A percentile compares a stretch with the other conserved stretches of the same genome.
Conservation (phyloP, 371 early-diverging fungal genomes). For the Umbelopsis sp. region DNA sequence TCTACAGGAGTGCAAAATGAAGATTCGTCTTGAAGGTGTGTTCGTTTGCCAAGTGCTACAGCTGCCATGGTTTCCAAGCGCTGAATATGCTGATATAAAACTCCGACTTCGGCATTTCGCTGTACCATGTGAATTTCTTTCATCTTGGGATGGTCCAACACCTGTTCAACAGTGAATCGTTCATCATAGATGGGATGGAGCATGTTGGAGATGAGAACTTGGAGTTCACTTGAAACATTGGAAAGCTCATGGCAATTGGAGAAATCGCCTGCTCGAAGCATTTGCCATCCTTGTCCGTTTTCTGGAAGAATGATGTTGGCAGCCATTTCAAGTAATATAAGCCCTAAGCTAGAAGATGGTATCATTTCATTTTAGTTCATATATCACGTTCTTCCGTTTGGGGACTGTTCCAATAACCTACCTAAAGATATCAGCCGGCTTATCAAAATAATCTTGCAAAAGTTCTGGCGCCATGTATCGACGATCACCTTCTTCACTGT, state of each 20-base stretch:
- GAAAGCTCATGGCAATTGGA: conserved; percentile 45
- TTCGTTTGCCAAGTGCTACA: conserved; percentile 1
- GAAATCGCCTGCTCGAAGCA: conserved; percentile 77
- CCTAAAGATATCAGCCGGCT: conserved; percentile 92
- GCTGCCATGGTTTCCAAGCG: conserved; percentile 17
- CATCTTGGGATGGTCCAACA: conserved; percentile 22
- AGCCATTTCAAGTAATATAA: conserved; percentile 87
- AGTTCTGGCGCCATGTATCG: conserved; percentile 96
- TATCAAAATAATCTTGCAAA: conserved; percentile 73
- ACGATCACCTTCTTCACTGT: conserved; percentile 91
- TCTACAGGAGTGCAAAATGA: conserved; percentile 13
- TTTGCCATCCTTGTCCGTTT: conserved; percentile 86
- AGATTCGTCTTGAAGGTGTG: neutral
- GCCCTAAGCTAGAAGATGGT: conserved; percentile 71
- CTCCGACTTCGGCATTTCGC: conserved; percentile 16
- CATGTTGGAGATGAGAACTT: conserved; percentile 67
- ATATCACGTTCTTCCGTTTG: neutral
- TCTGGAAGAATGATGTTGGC: conserved; percentile 83
- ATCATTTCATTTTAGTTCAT: neutral
- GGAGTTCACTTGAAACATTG: conserved; percentile 41
- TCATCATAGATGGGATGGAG: conserved; percentile 56
- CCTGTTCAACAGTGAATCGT: conserved; percentile 56
- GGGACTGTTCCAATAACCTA: conserved; percentile 24
- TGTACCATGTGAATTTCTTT: conserved; percentile 17
- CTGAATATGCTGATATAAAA: conserved; percentile 17